These are phyloP conservation scores for Ceratocystis cubensis DNA, from an alignment of 2,329 filamentous ascomycete genomes.

Conservation along the genomic window DNA sequence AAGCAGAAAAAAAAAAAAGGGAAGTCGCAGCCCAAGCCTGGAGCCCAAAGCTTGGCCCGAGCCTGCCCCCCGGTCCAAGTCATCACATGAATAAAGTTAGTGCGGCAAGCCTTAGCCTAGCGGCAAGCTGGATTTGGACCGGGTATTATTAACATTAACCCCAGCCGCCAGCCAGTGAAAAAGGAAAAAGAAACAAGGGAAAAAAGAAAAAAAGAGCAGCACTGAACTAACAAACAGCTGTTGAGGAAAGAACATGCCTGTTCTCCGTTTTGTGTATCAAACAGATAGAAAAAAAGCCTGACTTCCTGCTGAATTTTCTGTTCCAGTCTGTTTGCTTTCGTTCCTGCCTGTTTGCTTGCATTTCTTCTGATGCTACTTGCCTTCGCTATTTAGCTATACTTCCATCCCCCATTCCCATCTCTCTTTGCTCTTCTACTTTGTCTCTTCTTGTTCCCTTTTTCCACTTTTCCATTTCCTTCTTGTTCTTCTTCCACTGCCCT, in stretches of 20 bases:
- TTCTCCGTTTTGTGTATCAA: too few relatives aligned
- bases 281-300: too few relatives aligned
- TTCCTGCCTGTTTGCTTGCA: neutral
- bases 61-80: neutral
- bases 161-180: neutral
- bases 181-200: too few relatives aligned
- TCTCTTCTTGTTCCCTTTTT: neutral
- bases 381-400: neutral
- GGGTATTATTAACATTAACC: too few relatives aligned
- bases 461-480: neutral
- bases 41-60: neutral
- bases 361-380: neutral
- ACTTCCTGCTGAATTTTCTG: too few relatives aligned
- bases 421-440: neutral
- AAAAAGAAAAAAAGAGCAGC: too few relatives aligned
- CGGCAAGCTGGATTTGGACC: too few relatives aligned
- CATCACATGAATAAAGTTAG: conserved; percentile 6
- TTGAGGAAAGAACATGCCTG: too few relatives aligned
- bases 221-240: too few relatives aligned
- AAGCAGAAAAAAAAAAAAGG: neutral
- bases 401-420: neutral
- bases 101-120: neutral
- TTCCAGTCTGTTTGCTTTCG: neutral
- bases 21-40: neutral
- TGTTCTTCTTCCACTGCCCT: neutral